Evolutionary conservation across 352 stramenopile species (phyloP).

Genomic region (Globisporangium orthogonon): DNA sequence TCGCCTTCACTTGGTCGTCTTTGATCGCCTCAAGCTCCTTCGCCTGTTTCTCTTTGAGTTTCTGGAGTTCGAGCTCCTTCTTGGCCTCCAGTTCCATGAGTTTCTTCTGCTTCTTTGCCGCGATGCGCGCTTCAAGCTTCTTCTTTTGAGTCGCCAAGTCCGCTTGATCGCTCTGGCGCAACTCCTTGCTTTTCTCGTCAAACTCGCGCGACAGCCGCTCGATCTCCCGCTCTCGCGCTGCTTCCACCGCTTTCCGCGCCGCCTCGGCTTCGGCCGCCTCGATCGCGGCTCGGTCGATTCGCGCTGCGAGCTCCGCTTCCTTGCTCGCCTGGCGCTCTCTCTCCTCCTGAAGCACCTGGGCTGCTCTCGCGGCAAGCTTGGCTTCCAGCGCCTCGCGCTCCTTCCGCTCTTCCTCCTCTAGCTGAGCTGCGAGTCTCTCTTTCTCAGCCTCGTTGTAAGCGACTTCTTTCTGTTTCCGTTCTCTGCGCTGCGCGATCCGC

Average conservation of each 20-base stretch:
- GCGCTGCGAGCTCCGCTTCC: slow-evolving; percentile 33
- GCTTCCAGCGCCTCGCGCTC: slow-evolving; percentile 21
- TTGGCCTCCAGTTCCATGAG: slow-evolving; percentile 67
- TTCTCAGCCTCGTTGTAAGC: slow-evolving; percentile 15
- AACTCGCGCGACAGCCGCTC: slow-evolving; percentile 62
- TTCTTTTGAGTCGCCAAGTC: slow-evolving; percentile 58
- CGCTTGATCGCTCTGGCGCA: slow-evolving; percentile 45
- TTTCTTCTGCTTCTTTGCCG: slow-evolving; percentile 74
- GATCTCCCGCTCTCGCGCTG: slow-evolving; percentile 36
- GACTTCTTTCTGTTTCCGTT: slow-evolving; percentile 33
- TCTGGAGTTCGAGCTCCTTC: slow-evolving; percentile 42
- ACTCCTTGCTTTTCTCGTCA: slow-evolving; percentile 48
- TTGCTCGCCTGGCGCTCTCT: slow-evolving; percentile 40
- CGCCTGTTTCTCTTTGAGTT: slow-evolving; percentile 34
- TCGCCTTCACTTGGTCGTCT: slow-evolving; percentile 24
- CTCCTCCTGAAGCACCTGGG: slow-evolving; percentile 43
- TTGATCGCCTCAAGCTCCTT: slow-evolving; percentile 31
- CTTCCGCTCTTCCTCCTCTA: slow-evolving; percentile 30
- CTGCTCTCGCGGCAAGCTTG: slow-evolving; percentile 24
- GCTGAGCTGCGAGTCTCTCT: slow-evolving; percentile 15
- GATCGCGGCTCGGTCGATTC: slow-evolving; percentile 30
- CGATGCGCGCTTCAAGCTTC: slow-evolving; percentile 66
- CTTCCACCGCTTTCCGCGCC: slow-evolving; percentile 37
- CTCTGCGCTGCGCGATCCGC: slow-evolving; percentile 43
- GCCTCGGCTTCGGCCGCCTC: slow-evolving; percentile 30